Conservation (phyloP, 2,329 filamentous ascomycete genomes). For the Mariannaea elegans region DNA sequence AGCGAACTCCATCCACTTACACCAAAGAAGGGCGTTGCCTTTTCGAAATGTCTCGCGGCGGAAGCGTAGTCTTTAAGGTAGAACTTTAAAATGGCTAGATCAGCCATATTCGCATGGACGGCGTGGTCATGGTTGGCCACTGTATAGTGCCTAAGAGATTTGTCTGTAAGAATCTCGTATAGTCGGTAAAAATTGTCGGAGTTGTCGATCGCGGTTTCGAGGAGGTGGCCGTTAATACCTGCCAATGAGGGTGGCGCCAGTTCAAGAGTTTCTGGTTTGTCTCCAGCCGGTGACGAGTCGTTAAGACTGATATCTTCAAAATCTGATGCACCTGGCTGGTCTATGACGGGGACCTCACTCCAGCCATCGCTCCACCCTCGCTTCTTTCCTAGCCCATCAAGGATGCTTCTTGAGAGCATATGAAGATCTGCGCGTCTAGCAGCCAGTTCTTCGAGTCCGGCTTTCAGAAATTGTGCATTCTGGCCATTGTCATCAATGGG, state of each 20-base stretch:
- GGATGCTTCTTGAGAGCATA: constrained; percentile 78
- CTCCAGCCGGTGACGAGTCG: constrained; percentile 44
- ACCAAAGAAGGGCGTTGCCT: constrained; percentile 81
- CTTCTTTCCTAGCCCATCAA: constrained; percentile 77
- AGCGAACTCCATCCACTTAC: constrained; percentile 80
- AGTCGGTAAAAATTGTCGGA: constrained; percentile 71
- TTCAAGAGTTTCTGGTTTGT: constrained; percentile 22
- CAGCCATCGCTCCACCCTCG: constrained; percentile 82
- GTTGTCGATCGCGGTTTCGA: constrained; percentile 69
- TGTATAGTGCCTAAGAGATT: constrained; percentile 82
- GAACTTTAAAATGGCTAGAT: constrained; percentile 86
- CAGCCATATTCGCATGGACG: constrained; percentile 79
- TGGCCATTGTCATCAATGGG: constrained; percentile 51
- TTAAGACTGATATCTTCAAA: constrained; percentile 68
- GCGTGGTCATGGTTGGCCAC: constrained; percentile 82
- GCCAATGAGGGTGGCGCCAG: constrained; percentile 40
- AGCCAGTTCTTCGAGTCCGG: constrained; percentile 82
- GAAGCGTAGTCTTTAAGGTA: constrained; percentile 76
- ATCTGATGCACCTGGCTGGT: constrained; percentile 53
- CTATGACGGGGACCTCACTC: constrained; percentile 65
- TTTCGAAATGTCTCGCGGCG: constrained; percentile 81
- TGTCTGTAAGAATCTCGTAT: constrained; percentile 83
- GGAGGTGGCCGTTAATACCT: constrained; percentile 55
- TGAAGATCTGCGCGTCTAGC: constrained; percentile 85
- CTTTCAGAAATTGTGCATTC: constrained; percentile 62